These are phyloP conservation scores for Dothidotthia symphoricarpi DNA, from an alignment of 2,329 filamentous ascomycete species.

Conservation along the genomic window DNA sequence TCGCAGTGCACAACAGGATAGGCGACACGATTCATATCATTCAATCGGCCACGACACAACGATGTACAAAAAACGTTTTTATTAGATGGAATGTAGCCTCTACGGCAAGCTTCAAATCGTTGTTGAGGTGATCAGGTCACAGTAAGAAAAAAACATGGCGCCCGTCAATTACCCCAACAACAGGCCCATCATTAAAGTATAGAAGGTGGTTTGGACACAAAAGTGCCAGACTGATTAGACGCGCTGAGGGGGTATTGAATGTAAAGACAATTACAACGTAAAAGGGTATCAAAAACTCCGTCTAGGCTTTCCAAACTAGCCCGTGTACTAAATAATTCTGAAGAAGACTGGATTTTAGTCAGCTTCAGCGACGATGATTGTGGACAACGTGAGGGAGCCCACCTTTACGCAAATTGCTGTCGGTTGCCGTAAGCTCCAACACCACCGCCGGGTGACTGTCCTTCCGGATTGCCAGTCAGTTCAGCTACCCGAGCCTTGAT, in stretches of 20 bases:
- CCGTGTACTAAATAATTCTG: background rate
- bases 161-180: constrained; percentile 11
- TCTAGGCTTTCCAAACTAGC: constrained; percentile 12
- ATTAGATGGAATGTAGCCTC: too few relatives aligned
- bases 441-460: constrained; percentile 17
- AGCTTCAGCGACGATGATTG: background rate
- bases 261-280: constrained; percentile 18
- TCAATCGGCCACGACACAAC: too few relatives aligned
- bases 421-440: background rate
- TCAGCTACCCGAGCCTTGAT: constrained; percentile 98
- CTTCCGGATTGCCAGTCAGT: constrained; percentile 63
- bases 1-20: too few relatives aligned
- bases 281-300: constrained; percentile 32
- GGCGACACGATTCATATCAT: too few relatives aligned
- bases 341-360: background rate
- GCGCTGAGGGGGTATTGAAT: constrained; percentile 27
- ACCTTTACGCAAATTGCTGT: background rate
- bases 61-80: too few relatives aligned
- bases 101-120: too few relatives aligned
- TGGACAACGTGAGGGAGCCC: background rate
- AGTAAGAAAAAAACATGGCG: too few relatives aligned
- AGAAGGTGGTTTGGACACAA: background rate
- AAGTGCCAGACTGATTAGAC: constrained; percentile 2
- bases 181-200: constrained; percentile 6
- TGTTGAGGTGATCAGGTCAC: too few relatives aligned